phyloP scores from a whole-genome alignment of 2,329 filamentous ascomycete species.

The Paraconiothyrium sp. region DNA sequence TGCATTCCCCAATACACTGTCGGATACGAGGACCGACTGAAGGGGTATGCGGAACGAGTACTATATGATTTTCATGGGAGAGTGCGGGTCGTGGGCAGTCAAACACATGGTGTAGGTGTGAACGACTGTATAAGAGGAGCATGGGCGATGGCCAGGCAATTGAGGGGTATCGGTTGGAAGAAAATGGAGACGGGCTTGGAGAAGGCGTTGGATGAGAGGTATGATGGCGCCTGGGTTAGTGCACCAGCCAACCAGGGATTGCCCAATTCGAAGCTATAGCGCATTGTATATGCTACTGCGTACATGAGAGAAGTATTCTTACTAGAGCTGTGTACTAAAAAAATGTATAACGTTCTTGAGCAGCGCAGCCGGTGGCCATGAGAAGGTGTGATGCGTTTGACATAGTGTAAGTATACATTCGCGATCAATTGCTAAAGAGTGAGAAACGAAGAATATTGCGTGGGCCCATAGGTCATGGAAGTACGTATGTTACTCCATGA shows the following conservation, averaged over 20 bases:
- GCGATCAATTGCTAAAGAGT: not conserved
- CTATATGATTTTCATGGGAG: constrained; percentile 68
- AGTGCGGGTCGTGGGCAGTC: constrained; percentile 68
- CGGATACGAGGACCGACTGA: constrained; percentile 75
- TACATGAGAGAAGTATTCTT: not conserved
- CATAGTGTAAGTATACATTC: not conserved
- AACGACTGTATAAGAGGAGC: constrained; percentile 65
- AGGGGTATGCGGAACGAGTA: constrained; percentile 61
- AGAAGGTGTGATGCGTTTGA: not conserved
- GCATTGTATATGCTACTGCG: constrained; percentile 1
- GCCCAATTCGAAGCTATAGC: constrained; percentile 16
- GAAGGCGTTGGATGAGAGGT: constrained; percentile 24
- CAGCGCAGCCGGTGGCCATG: not conserved
- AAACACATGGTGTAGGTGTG: constrained; percentile 59
- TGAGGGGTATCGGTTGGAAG: constrained; percentile 42
- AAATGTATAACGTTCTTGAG: not conserved
- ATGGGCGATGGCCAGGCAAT: constrained; percentile 60
- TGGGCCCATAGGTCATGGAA: not conserved
- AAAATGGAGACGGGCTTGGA: constrained; percentile 41
- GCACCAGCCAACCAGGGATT: constrained; percentile 18
- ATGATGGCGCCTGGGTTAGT: constrained; percentile 22
- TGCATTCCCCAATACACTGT: constrained; percentile 93
- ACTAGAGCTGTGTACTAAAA: not conserved
- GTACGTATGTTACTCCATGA: not conserved
- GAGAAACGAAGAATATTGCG: not conserved